A percentile compares a stretch with the other conserved stretches of the same genome.
phyloP scores from a whole-genome alignment of 768 basidiomycete species.

The Cyclocybe cylindracea region DNA sequence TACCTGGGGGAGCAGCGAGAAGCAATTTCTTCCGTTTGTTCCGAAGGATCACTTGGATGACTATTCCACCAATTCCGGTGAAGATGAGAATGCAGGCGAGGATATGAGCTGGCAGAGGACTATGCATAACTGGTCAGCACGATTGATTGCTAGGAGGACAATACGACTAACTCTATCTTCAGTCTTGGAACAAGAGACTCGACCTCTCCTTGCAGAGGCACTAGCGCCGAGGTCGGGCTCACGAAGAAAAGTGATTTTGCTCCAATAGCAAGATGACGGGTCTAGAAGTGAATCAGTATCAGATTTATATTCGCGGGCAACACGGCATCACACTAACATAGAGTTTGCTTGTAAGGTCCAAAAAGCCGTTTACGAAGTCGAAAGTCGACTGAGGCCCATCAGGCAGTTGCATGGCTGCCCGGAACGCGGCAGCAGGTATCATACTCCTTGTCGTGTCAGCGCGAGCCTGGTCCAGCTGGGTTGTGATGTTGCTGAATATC shows the following conservation, averaged over 20 bases:
- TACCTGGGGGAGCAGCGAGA: constrained; percentile 58
- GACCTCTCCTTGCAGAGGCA: constrained; percentile 28
- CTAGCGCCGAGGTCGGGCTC: constrained; percentile 32
- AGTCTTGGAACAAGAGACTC: constrained; percentile 48
- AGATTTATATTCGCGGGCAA: neutral
- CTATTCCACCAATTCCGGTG: constrained; percentile 47
- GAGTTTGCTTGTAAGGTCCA: constrained; percentile 48
- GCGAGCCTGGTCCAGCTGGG: constrained; percentile 53
- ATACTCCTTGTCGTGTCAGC: constrained; percentile 48
- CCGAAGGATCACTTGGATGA: constrained; percentile 48
- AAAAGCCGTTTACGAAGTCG: constrained; percentile 48
- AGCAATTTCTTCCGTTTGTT: constrained; percentile 48
- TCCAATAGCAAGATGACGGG: constrained; percentile 55
- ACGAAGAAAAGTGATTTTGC: constrained; percentile 66
- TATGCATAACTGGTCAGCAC: constrained; percentile 20
- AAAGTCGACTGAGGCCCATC: constrained; percentile 48
- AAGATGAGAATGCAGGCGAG: constrained; percentile 51
- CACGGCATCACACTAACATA: constrained; percentile 43
- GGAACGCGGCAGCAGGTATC: constrained; percentile 64
- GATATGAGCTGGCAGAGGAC: constrained; percentile 51
- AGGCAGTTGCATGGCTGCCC: constrained; percentile 42
- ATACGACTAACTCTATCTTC: constrained; percentile 54
- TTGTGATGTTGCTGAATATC: constrained; percentile 37
- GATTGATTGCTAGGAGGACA: neutral
- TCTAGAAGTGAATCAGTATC: constrained; percentile 29